A percentile compares a stretch with the other conserved stretches of the same genome.
These are phyloP conservation scores for Moesziomyces parantarcticus DNA, from an alignment of 1,284 basidiomycete species.

Conservation along the genomic window DNA sequence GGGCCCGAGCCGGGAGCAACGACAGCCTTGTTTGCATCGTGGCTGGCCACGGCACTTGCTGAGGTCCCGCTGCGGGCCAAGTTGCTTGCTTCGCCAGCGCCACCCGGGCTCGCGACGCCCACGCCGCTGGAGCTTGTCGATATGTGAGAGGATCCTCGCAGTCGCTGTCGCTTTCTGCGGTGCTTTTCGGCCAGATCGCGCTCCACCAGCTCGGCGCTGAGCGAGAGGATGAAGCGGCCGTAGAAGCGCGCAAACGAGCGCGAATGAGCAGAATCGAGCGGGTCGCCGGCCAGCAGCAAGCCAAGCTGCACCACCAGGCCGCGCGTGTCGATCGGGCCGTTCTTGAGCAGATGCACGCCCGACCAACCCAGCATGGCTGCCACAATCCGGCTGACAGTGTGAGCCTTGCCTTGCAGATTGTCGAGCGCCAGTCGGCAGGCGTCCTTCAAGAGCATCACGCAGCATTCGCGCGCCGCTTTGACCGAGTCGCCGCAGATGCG, in stretches of 20 bases:
- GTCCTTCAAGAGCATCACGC: slow-evolving; percentile 29
- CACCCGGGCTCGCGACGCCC: slow-evolving; percentile 18
- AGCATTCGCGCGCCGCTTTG: slow-evolving; percentile 42
- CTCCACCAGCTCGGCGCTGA: slow-evolving; percentile 47
- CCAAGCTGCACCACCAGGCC: slow-evolving; percentile 47
- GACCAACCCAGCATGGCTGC: slow-evolving; percentile 49
- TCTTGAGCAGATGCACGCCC: slow-evolving; percentile 46
- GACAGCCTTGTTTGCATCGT: slow-evolving; percentile 9
- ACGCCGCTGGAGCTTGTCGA: slow-evolving; percentile 28
- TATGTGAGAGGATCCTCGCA: slow-evolving; percentile 37
- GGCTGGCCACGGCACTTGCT: slow-evolving; percentile 2
- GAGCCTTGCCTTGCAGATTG: slow-evolving; percentile 30
- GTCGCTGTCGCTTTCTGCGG: slow-evolving; percentile 38
- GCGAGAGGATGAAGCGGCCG: slow-evolving; percentile 46
- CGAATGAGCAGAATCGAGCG: slow-evolving; percentile 31
- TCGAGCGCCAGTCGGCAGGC: slow-evolving; percentile 36
- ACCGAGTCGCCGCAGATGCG: slow-evolving; percentile 36
- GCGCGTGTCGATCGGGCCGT: slow-evolving; percentile 45
- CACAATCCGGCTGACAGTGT: slow-evolving; percentile 37
- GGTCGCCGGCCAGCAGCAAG: slow-evolving; percentile 42
- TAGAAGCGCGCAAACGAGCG: slow-evolving; percentile 47
- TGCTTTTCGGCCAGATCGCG: slow-evolving; percentile 43
- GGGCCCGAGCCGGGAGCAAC: not conserved
- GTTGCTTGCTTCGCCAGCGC: slow-evolving; percentile 10
- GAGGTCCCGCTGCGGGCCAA: slow-evolving; percentile 11